Conservation (phyloP, 768 basidiomycete genomes). For the Podaxis mareebaensis region DNA sequence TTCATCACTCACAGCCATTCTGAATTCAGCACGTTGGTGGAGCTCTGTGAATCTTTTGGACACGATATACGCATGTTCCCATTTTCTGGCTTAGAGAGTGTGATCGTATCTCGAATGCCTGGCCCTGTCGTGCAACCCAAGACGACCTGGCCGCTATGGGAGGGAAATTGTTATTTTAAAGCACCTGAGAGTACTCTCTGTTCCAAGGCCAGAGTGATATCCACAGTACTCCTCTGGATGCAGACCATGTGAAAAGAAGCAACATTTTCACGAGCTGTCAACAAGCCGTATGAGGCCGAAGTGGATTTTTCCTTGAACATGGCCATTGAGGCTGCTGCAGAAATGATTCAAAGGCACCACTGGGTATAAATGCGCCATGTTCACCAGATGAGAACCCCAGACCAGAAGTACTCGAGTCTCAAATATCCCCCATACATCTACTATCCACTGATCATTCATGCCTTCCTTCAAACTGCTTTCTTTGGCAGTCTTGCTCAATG, state of each 20-base stretch:
- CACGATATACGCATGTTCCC: no score
- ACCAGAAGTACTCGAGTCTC: not conserved
- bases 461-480: conserved; percentile 1
- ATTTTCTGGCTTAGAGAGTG: no score
- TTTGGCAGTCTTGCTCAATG: not conserved
- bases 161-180: no score
- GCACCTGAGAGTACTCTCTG: no score
- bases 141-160: no score
- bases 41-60: no score
- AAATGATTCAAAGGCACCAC: not conserved
- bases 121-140: no score
- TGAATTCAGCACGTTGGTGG: no score
- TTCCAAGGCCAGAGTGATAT: not conserved
- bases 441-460: not conserved
- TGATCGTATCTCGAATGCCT: no score
- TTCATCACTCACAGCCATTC: no score
- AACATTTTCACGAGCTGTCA: not conserved
- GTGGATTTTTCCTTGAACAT: not conserved
- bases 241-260: not conserved
- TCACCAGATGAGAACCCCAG: not conserved
- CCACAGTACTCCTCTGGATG: not conserved
- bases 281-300: conserved; percentile 1
- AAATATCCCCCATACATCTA: not conserved
- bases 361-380: not conserved
- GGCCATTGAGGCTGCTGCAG: not conserved